Base-by-base conservation (phyloP, 306 rosid species). In the Quercus suber region DNA sequence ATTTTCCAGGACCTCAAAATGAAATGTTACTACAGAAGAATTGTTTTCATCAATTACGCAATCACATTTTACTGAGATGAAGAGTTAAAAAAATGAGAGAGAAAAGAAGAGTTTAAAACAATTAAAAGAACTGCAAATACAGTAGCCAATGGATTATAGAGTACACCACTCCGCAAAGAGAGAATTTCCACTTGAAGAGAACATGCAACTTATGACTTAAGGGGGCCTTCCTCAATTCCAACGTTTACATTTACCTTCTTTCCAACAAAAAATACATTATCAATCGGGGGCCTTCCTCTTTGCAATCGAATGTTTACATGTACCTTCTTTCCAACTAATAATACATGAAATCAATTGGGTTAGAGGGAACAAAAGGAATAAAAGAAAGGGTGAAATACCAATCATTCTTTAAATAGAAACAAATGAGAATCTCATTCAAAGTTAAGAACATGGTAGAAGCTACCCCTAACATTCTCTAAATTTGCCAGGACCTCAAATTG, bases 211-310 rank as follows among this genome's bases (percentile, higher is more conserved):
- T 74, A 87, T 49, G 90, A 63, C 88, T 88, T 95, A 0, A 91
- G 90, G 57, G 11, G 99, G 94, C 78, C 99, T 88, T 71, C 99
- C 98, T 80, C 98, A 8, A 37, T 7, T 37, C 43, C 43, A 37
- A 37, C 6, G 43, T 37, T 37, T 6, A 37, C 43, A 37, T 37
- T 37, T 37, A 6, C 43, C 10, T 37, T 37, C 2, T 35, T 35
- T 6, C 41, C 41, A 35, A 35, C 41, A 6, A 35, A 35, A 6
- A 35, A 35, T 35, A 35, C 41, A 35, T 35, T 35, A 35, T 35
- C 41, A 35, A 35, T 35, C 6, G 41, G 41, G 41, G 41, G 41
- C 41, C 9, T 5, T 6, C 8, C 41, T 35, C 41, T 33, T 43
- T 43, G 51, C 51, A 43, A 43, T 45, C 52, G 3, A 45, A 45